Conservation (phyloP, 371 early-diverging fungal species). For the Mucor ambiguus region DNA sequence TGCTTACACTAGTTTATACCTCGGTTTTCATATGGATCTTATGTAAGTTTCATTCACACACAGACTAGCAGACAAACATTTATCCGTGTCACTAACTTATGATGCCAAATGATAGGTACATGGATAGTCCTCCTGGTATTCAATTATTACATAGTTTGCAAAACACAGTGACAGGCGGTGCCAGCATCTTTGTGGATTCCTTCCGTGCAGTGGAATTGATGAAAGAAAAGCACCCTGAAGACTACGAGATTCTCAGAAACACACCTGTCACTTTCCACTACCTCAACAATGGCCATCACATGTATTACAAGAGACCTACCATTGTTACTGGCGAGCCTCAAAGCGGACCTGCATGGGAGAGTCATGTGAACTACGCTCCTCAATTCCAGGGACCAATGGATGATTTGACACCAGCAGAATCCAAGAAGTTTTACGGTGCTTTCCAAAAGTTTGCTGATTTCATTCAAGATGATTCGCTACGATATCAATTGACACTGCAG, state of each 20-base stretch:
- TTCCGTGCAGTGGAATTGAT: slow-evolving; percentile 69
- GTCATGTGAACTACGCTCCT: slow-evolving; percentile 82
- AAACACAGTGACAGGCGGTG: slow-evolving; percentile 81
- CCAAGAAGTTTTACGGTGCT: slow-evolving; percentile 71
- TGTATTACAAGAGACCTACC: slow-evolving; percentile 73
- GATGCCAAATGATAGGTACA: slow-evolving; percentile 30
- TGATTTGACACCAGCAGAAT: slow-evolving; percentile 43
- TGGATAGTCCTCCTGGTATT: slow-evolving; percentile 85
- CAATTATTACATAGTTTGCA: slow-evolving; percentile 83
- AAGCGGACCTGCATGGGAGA: slow-evolving; percentile 46
- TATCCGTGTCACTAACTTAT: background rate
- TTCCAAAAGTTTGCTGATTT: slow-evolving; percentile 68
- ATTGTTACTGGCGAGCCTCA: slow-evolving; percentile 56
- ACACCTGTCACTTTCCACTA: slow-evolving; percentile 86
- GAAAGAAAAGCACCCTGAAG: slow-evolving; percentile 57
- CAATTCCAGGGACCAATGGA: slow-evolving; percentile 90
- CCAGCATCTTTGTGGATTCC: slow-evolving; percentile 81
- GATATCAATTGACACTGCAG: slow-evolving; percentile 67
- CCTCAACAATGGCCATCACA: slow-evolving; percentile 75
- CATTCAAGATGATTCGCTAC: slow-evolving; percentile 59
- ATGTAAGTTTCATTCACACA: slow-evolving; percentile 57
- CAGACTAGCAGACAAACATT: background rate
- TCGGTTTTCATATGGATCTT: slow-evolving; percentile 93
- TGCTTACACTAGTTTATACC: slow-evolving; percentile 83
- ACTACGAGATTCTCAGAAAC: slow-evolving; percentile 58